Conservation (phyloP, 2,329 filamentous ascomycete genomes). For the Colletotrichum liriopes region DNA sequence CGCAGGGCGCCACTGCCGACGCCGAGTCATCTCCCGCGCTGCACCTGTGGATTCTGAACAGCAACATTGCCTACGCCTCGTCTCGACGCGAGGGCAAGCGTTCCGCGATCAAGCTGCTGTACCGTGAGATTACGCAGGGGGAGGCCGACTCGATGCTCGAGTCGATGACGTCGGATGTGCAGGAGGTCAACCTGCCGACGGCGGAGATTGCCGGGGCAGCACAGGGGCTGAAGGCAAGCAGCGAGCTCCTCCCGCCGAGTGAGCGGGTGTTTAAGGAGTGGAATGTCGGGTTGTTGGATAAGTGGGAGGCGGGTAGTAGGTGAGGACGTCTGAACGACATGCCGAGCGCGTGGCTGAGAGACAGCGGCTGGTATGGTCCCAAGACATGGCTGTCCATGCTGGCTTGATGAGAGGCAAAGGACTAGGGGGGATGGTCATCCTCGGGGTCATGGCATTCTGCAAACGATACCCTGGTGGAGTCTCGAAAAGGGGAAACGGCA, state of each 20-base stretch:
- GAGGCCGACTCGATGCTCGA: slow-evolving; percentile 67
- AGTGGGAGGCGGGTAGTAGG: slow-evolving; percentile 57
- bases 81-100: slow-evolving; percentile 50
- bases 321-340: background rate
- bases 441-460: background rate
- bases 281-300: slow-evolving; percentile 75
- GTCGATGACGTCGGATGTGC: slow-evolving; percentile 68
- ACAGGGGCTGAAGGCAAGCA: slow-evolving; percentile 63
- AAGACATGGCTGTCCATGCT: background rate
- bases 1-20: background rate
- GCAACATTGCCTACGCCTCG: slow-evolving; percentile 68
- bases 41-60: slow-evolving; percentile 71
- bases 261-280: slow-evolving; percentile 76
- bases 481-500: background rate
- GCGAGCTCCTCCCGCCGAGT: slow-evolving; percentile 65
- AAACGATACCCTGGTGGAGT: background rate
- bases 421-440: background rate
- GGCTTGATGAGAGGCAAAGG: background rate
- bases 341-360: background rate
- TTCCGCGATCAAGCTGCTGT: slow-evolving; percentile 69
- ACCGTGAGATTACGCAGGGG: slow-evolving; percentile 57
- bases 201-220: slow-evolving; percentile 64
- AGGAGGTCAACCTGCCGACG: slow-evolving; percentile 70
- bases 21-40: slow-evolving; percentile 46
- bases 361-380: too few species aligned